Evolutionary conservation across 192 early-diverging fungal genomes (phyloP).

Genomic region (Umbelopsis isabellina): DNA sequence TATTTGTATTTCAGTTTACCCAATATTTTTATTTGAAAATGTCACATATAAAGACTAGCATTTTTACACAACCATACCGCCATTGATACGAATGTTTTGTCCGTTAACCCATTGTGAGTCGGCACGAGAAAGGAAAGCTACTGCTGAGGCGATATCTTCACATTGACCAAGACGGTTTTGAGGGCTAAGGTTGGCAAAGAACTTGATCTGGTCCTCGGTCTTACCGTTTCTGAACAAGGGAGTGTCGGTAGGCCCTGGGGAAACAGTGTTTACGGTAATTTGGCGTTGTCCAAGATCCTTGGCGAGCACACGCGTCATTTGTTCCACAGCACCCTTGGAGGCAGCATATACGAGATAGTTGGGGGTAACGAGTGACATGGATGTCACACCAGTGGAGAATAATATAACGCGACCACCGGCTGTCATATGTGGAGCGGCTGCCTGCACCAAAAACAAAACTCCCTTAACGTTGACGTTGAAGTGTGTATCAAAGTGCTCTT

Average conservation of each 20-base stretch:
- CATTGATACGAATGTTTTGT: slow-evolving; percentile 35
- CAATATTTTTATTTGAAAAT: no score
- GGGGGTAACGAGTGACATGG: slow-evolving; percentile 1
- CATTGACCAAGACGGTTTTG: slow-evolving; percentile 17
- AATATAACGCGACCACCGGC: slow-evolving; percentile 37
- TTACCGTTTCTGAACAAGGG: slow-evolving; percentile 56
- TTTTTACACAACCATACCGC: slow-evolving; percentile 33
- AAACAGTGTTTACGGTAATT: slow-evolving; percentile 75
- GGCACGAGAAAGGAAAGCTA: slow-evolving; percentile 24
- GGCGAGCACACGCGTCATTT: slow-evolving; percentile 47
- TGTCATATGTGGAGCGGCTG: slow-evolving; percentile 37
- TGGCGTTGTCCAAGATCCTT: slow-evolving; percentile 69
- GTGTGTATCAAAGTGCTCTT: slow-evolving; percentile 34
- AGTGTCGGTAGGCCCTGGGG: slow-evolving; percentile 82
- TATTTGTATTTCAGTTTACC: no score
- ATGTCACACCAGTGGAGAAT: slow-evolving; percentile 30
- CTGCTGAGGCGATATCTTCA: slow-evolving; percentile 18
- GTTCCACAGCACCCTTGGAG: slow-evolving; percentile 31
- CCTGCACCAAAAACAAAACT: slow-evolving; percentile 29
- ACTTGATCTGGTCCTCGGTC: slow-evolving; percentile 34
- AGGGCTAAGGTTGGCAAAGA: slow-evolving; percentile 16
- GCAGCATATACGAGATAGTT: slow-evolving; percentile 26
- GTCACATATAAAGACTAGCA: no score
- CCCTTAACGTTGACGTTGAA: slow-evolving; percentile 40
- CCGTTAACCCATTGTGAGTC: slow-evolving; percentile 34